Percentiles rank a stretch among this genome's conserved stretches.
phyloP scores from a whole-genome alignment of 371 early-diverging fungal species.

The Blakeslea trispora region DNA sequence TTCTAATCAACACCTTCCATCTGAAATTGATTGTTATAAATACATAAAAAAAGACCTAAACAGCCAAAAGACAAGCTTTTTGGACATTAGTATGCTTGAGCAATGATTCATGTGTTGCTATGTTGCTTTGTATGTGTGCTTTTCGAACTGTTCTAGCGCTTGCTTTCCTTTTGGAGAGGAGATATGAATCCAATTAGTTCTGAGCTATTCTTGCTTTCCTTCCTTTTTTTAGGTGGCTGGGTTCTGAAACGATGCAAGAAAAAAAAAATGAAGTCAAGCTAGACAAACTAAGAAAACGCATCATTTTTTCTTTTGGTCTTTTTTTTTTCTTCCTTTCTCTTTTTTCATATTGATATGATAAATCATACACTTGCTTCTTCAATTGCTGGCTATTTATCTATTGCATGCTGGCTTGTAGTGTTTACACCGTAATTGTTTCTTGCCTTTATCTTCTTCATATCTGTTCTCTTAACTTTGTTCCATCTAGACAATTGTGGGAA shows the following conservation, averaged over 20 bases:
- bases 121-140: not conserved
- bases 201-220: no score
- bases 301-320: slow-evolving; percentile 66
- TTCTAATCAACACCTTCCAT: slow-evolving; percentile 55
- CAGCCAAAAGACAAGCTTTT: slow-evolving; percentile 42
- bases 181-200: not conserved
- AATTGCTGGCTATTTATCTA: slow-evolving; percentile 48
- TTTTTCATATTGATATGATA: slow-evolving; percentile 18
- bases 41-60: not conserved
- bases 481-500: slow-evolving; percentile 59
- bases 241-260: slow-evolving; percentile 3
- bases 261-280: not conserved
- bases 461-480: not conserved
- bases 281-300: not conserved
- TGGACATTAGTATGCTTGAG: not conserved
- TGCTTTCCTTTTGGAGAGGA: not conserved
- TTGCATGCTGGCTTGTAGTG: slow-evolving; percentile 63
- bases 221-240: no score
- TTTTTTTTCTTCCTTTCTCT: slow-evolving; percentile 6
- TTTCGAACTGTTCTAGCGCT: not conserved
- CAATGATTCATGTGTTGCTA: slow-evolving; percentile 53
- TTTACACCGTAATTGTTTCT: slow-evolving; percentile 57
- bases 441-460: not conserved
- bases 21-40: slow-evolving; percentile 8
- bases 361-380: slow-evolving; percentile 30